Evolutionary conservation across 2,329 filamentous ascomycete genomes (phyloP), one percentile per base, ranked within the genome.

Genomic region (Nothopassalora personata): DNA sequence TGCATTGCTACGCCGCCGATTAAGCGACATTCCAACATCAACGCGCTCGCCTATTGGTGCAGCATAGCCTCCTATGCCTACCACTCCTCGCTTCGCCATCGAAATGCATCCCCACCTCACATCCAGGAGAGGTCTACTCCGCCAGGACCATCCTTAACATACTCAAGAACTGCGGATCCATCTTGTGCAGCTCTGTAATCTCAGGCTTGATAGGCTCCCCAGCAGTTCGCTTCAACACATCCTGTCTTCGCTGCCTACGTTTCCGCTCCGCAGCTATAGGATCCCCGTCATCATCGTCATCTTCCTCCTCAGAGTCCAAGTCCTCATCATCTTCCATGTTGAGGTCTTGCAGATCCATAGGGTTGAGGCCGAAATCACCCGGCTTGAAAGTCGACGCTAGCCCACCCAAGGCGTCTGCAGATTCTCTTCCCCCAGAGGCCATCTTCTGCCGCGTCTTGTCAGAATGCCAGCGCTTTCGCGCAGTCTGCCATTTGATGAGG

Each of bases 381-480:
- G 88, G 87, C 69, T 83, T 86, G 77, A 97, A 95, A 13, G 68
- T 70, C 74, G 78, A 18, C 72, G 68, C 64, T 80, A 78, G 27
- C 79, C 84, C 8, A 81, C 83, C 6, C 81, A 80, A 54, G 77
- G 81, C 74, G 28, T 80, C 79, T 19, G 71, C 74, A 5, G 59
- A 52, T 56, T 62, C 34, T 68, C 74, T 78, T 3, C 86, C 86
- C 69, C 93, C 91, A 1, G 91, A 91, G 0, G 94, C 94, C 94
- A 99, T 97, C 81, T 99, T 99, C 78, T 97, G 94, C 56, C 92
- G 81, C 8, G 94, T 99, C 81, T 99, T 99, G 76, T 96, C 91
- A 61, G 93, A 86, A 73, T 99, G 94, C 94, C 94, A 99, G 77
- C 93, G 93, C 81, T 99, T 97, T 57, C 94, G 82, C 46, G 90